phyloP scores from a whole-genome alignment of 768 basidiomycete genomes.

The Leccinum arenicola region DNA sequence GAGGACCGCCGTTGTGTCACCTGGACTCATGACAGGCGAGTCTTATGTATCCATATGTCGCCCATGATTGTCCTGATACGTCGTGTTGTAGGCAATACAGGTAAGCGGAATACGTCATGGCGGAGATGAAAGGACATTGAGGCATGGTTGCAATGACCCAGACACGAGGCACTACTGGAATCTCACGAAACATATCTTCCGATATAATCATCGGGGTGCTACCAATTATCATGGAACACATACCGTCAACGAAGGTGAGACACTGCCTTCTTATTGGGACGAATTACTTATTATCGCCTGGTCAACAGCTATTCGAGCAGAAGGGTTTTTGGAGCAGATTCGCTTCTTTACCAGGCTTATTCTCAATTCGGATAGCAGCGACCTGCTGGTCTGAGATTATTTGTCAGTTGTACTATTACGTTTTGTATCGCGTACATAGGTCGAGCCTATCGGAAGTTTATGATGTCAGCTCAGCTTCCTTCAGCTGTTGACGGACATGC shows the following conservation, averaged over 20 bases:
- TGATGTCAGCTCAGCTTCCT: not conserved
- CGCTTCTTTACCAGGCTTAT: conserved; percentile 33
- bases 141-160: conserved; percentile 15
- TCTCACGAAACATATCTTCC: conserved; percentile 46
- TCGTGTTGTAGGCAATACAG: conserved; percentile 20
- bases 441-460: not conserved
- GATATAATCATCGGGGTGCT: conserved; percentile 37
- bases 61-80: conserved; percentile 2
- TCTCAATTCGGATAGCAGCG: conserved; percentile 31
- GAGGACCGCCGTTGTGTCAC: conserved; percentile 33
- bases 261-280: not conserved
- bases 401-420: not conserved
- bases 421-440: not conserved
- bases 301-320: conserved; percentile 27
- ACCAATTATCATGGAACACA: conserved; percentile 35
- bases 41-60: not conserved
- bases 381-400: conserved; percentile 15
- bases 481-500: too few species aligned
- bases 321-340: conserved; percentile 30
- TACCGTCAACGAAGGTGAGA: conserved; percentile 29
- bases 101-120: conserved; percentile 14
- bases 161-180: conserved; percentile 47
- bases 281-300: conserved; percentile 9
- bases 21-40: conserved; percentile 29
- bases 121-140: conserved; percentile 22